Evolutionary conservation across 176 grass and related monocot genomes (phyloP), one percentile per base, ranked within the genome.

Genomic region (Lolium multiflorum): DNA sequence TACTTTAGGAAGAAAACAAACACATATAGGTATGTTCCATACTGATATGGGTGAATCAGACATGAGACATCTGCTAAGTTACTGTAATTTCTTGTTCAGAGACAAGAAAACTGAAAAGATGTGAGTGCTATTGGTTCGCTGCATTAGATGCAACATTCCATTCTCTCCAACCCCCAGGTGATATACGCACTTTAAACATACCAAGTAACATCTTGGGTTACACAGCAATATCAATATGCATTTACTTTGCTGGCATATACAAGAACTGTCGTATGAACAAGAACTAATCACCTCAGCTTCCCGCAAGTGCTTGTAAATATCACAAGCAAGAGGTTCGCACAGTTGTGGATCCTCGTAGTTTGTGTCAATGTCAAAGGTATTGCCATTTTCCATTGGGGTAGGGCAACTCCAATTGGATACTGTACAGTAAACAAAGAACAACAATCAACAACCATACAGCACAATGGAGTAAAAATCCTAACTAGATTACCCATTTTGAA

Each of bases 231-330:
- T 44, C 37, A 77, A 75, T 13, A 64, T 46, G 7, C 0, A 85
- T 59, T 67, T 41, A 75, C 14, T 74, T 76, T 66, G 28, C 37
- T 67, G 58, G 14, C 16, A 47, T 80, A 38, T 31, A 83, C 44
- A 50, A 81, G 43, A 60, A 39, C 14, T 9, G 8, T 5, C 25
- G 11, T 52, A 61, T 78, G 84, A 48, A 44, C 5, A 86, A 90
- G 46, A 87, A 79, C 67, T 7, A 39, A 73, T 84, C 74, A 98
- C 93, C 96, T 98, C 96, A 88, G 91, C 90, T 35, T 86, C 61
- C 8, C 88, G 90, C 81, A 98, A 86, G 80, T 94, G 89, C 61
- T 85, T 90, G 70, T 93, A 93, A 59, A 98, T 90, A 71, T 98
- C 96, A 64, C 46, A 76, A 79, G 88, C 86, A 86, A 98, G 84